Percentiles rank a stretch among this genome's conserved stretches.
Evolutionary conservation across 345 rosid species (phyloP).

Genomic region (Moricandia arvensis): DNA sequence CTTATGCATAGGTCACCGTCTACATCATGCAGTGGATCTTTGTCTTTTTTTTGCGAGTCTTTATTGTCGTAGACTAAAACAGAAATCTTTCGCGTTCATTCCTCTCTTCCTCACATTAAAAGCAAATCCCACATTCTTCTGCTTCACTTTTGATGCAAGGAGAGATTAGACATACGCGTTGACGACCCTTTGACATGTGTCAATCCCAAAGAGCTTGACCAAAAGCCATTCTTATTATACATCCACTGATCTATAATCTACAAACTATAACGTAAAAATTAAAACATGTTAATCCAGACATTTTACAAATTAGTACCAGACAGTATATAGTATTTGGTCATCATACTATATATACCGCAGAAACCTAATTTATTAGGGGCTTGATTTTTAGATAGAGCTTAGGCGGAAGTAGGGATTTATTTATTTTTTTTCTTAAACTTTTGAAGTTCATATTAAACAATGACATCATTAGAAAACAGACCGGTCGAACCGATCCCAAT

Average conservation of each 20-base stretch:
- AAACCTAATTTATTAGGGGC: too few relatives aligned
- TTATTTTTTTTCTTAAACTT: too few relatives aligned
- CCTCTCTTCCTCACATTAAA: slow-evolving; percentile 19
- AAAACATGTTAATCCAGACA: background rate
- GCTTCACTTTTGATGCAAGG: slow-evolving; percentile 11
- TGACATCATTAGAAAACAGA: too few relatives aligned
- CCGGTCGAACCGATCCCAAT: too few relatives aligned
- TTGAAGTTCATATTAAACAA: too few relatives aligned
- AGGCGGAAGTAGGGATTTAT: too few relatives aligned
- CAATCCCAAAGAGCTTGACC: background rate
- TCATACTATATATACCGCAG: too few relatives aligned
- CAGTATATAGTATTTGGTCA: background rate
- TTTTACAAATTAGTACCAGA: background rate
- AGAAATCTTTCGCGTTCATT: slow-evolving; percentile 25
- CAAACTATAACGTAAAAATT: background rate
- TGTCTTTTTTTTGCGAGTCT: slow-evolving; percentile 3
- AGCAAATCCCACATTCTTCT: slow-evolving; percentile 13
- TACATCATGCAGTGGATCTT: slow-evolving; percentile 23
- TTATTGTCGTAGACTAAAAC: slow-evolving; percentile 26
- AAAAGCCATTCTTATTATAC: background rate
- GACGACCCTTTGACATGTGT: slow-evolving; percentile 28
- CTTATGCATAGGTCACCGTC: slow-evolving; percentile 30
- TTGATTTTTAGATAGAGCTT: too few relatives aligned
- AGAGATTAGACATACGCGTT: slow-evolving; percentile 30
- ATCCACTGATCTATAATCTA: slow-evolving; percentile 8